Evolutionary conservation across 805 yeast genomes (phyloP), one percentile per base, ranked within the genome.

Genomic region (Candida pini): DNA sequence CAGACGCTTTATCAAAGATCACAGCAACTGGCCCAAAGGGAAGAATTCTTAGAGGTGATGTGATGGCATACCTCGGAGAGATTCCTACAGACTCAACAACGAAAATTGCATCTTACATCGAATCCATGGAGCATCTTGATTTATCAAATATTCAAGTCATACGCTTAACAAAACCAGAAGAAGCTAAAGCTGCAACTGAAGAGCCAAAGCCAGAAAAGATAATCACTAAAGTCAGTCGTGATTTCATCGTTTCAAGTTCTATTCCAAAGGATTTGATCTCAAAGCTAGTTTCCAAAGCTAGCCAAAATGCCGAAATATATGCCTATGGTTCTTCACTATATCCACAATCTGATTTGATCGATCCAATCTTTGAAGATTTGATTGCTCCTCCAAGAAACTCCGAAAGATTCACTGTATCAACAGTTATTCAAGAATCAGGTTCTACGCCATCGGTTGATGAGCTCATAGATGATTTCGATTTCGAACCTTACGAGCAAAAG

Each of bases 11-110:
- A 15, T 50, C 64, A 7, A 76, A 80, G 43, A 85, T 90, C 49
- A 65, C 73, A 26, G 94, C 96, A 6, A 70, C 95, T 1, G 98
- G 97, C 15, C 94, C 94, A 19, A 71, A 78, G 37, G 97, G 97
- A 8, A 73, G 95, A 51, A 56, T 90, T 26, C 68, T 90, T 44
- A 85, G 83, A 62, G 97, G 97, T 43, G 98, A 90, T 58, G 90
- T 89, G 1, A 68, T 89, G 45, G 92, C 94, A 0, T 78, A 75
- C 54, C 52, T 89, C 34, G 97, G 97, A 19, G 60, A 72, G 41
- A 82, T 89, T 35, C 60, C 85, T 9, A 49, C 64, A 25, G 77
- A 73, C 7, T 62, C 80, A 6, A 76, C 78, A 17, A 49, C 60
- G 14, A 56, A 62, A 15, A 68, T 89, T 38, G 66, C 83, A 5